Percentiles rank a stretch among this genome's conserved stretches.
phyloP scores from a whole-genome alignment of 352 stramenopile genomes.

The Globisporangium orthogonon region DNA sequence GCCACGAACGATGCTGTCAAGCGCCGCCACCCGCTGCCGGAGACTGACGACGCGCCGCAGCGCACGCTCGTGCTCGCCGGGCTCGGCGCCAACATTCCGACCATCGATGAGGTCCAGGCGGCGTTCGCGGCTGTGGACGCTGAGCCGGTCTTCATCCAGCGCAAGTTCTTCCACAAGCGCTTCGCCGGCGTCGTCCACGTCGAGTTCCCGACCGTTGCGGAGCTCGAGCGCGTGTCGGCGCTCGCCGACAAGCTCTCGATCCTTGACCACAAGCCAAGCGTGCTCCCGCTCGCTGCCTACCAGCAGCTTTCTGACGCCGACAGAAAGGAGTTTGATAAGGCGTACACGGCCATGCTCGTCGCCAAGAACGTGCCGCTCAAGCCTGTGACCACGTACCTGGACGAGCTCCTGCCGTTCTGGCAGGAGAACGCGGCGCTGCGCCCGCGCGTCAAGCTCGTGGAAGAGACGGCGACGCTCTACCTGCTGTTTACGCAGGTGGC shows the following conservation, averaged over 20 bases:
- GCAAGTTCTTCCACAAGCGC: constrained; percentile 63
- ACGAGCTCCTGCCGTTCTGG: constrained; percentile 66
- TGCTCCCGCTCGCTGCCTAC: constrained; percentile 49
- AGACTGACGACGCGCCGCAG: constrained; percentile 50
- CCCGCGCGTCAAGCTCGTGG: constrained; percentile 62
- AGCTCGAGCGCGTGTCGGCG: constrained; percentile 41
- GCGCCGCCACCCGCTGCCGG: constrained; percentile 62
- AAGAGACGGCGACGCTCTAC: constrained; percentile 64
- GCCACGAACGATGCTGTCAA: constrained; percentile 68
- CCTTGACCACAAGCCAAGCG: constrained; percentile 44
- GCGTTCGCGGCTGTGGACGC: constrained; percentile 42
- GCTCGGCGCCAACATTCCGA: constrained; percentile 51
- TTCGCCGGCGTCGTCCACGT: constrained; percentile 71
- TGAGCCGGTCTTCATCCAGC: constrained; percentile 68
- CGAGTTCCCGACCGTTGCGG: constrained; percentile 61
- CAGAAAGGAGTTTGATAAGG: constrained; percentile 82
- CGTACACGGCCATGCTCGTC: constrained; percentile 71
- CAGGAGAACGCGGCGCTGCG: constrained; percentile 58
- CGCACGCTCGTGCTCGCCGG: constrained; percentile 70
- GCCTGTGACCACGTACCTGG: constrained; percentile 65
- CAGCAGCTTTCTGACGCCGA: constrained; percentile 58
- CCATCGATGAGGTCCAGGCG: constrained; percentile 77
- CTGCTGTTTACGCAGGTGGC: constrained; percentile 68
- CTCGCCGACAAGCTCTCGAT: constrained; percentile 52
- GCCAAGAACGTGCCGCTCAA: constrained; percentile 76